Evolutionary conservation across 768 basidiomycete genomes (phyloP).

Genomic region (Mycena epipterygia): DNA sequence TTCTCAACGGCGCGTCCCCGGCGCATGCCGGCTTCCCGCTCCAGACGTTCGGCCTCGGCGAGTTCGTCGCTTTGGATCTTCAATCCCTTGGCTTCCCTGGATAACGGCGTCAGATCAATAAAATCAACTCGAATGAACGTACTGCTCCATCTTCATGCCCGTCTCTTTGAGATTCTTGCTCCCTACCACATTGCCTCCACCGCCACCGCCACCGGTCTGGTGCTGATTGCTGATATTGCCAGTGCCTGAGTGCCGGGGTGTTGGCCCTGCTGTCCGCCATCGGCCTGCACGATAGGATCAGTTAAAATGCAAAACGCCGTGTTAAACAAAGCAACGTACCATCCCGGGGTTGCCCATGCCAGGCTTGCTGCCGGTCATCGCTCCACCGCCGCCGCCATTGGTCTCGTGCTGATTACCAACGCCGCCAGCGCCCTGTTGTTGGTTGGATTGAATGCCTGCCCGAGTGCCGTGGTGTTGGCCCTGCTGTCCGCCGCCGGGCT

Average conservation of each 20-base stretch:
- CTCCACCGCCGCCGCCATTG: constrained; percentile 46
- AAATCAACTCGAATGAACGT: no score
- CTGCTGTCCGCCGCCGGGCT: no score
- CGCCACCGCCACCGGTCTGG: no score
- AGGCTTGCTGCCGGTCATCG: constrained; percentile 61
- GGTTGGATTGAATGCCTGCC: no score
- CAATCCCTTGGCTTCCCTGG: constrained; percentile 59
- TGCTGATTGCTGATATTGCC: no score
- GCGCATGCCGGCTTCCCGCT: constrained; percentile 61
- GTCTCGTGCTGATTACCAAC: no score
- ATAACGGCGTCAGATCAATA: no score
- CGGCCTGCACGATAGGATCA: constrained; percentile 34
- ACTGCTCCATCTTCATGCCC: constrained; percentile 65
- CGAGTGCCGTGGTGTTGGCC: no score
- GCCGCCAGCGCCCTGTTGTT: no score
- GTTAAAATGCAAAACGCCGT: neutral
- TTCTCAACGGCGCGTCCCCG: constrained; percentile 67
- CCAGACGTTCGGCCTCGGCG: constrained; percentile 67
- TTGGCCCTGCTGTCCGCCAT: no score
- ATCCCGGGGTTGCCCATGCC: constrained; percentile 62
- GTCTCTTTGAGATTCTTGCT: constrained; percentile 65
- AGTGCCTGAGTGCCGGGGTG: no score
- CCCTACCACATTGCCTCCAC: no score
- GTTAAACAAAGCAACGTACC: neutral
- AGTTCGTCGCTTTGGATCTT: constrained; percentile 63